A percentile compares a stretch with the other conserved stretches of the same genome.
phyloP scores from a whole-genome alignment of 306 rosid genomes.

The Ochetophila trinervis region DNA sequence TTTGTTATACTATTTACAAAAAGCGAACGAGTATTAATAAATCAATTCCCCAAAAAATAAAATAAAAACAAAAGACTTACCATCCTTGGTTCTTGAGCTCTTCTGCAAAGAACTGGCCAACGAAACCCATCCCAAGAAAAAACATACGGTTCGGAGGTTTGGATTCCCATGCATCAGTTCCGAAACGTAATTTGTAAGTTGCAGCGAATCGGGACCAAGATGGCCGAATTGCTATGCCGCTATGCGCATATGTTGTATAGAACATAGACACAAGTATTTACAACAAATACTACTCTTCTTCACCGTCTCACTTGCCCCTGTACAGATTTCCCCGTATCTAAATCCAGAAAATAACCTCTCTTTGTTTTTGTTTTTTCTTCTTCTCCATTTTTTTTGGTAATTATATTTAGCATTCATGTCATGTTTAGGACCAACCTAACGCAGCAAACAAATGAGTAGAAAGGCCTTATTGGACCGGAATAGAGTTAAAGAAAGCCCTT shows the following conservation, averaged over 20 bases:
- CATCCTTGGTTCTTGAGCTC: slow-evolving; percentile 71
- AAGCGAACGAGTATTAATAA: background rate
- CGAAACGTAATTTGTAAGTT: slow-evolving; percentile 3
- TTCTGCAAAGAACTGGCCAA: slow-evolving; percentile 54
- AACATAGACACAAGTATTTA: background rate
- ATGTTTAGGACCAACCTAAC: too few relatives aligned
- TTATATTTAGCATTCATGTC: too few relatives aligned
- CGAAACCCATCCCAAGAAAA: slow-evolving; percentile 71
- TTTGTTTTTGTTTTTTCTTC: too few relatives aligned
- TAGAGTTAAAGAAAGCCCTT: too few relatives aligned
- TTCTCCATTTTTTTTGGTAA: too few relatives aligned
- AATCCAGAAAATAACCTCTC: too few relatives aligned
- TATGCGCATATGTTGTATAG: background rate
- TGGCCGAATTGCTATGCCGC: background rate
- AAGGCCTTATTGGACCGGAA: too few relatives aligned
- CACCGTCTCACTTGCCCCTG: background rate
- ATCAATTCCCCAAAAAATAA: background rate
- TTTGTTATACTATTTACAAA: background rate
- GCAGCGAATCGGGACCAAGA: background rate
- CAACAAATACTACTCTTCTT: background rate
- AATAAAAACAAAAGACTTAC: slow-evolving; percentile 27
- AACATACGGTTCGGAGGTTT: slow-evolving; percentile 49
- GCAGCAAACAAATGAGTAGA: too few relatives aligned
- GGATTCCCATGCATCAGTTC: slow-evolving; percentile 12
- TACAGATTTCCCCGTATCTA: background rate